phyloP scores from a whole-genome alignment of 768 basidiomycete genomes.

The Imleria badia region DNA sequence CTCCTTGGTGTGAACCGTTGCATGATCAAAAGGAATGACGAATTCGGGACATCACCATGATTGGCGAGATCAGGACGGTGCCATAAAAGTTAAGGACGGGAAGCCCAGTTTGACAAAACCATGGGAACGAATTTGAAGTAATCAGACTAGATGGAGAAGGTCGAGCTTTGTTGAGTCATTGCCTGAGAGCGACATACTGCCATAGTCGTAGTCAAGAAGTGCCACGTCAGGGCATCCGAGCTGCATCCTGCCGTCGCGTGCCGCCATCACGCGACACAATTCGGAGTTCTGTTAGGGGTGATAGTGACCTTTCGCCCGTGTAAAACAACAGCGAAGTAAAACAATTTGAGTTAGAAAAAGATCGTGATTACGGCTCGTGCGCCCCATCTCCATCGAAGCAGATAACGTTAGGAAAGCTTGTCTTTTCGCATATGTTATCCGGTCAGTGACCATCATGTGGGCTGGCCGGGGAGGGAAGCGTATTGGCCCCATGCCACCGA shows the following conservation, averaged over 20 bases:
- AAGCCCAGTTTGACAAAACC: background rate
- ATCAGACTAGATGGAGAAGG: background rate
- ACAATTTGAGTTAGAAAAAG: too few relatives aligned
- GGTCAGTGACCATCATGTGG: too few relatives aligned
- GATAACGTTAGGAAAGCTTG: too few relatives aligned
- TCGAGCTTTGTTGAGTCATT: background rate
- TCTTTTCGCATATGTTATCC: too few relatives aligned
- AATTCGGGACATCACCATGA: background rate
- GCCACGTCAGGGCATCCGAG: background rate
- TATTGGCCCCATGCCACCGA: too few relatives aligned
- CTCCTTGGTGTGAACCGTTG: background rate
- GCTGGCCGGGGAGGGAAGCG: too few relatives aligned
- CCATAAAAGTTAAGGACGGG: background rate
- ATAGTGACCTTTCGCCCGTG: too few relatives aligned
- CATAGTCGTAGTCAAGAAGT: background rate
- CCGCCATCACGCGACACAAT: background rate
- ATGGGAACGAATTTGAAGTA: background rate
- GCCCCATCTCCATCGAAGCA: too few relatives aligned
- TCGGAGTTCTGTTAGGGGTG: background rate
- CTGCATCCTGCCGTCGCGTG: background rate
- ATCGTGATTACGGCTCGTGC: too few relatives aligned
- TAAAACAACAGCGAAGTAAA: too few relatives aligned
- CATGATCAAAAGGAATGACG: background rate
- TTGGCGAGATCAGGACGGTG: background rate
- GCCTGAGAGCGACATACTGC: background rate